These are phyloP conservation scores for Mycena capillaripes DNA, from an alignment of 768 basidiomycete species.

Conservation along the genomic window DNA sequence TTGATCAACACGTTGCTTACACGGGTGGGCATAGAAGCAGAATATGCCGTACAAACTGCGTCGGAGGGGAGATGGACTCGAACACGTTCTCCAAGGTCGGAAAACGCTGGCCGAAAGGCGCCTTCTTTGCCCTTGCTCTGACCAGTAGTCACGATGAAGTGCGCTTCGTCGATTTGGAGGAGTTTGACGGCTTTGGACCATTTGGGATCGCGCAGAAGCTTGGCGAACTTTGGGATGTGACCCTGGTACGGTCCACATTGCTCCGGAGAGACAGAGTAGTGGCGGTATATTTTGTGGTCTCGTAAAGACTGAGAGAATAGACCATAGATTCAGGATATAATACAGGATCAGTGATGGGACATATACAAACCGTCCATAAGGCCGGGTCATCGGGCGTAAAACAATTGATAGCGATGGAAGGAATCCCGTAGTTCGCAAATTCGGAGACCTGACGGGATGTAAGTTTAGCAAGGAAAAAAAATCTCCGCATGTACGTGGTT, in stretches of 20 bases:
- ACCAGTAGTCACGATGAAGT: constrained; percentile 37
- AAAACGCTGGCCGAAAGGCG: neutral
- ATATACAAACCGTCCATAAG: constrained; percentile 36
- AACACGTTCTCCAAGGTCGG: neutral
- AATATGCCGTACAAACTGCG: constrained; percentile 2
- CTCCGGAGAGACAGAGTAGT: constrained; percentile 33
- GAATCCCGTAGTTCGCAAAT: constrained; percentile 37
- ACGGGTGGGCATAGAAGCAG: neutral
- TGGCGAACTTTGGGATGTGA: constrained; percentile 27
- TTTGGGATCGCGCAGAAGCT: constrained; percentile 2
- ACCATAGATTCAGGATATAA: neutral
- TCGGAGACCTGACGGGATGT: constrained; percentile 24
- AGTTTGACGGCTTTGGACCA: constrained; percentile 19
- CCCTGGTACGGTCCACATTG: constrained; percentile 34
- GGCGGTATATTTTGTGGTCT: neutral
- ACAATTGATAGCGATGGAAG: constrained; percentile 41
- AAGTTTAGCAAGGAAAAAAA: too few relatives aligned
- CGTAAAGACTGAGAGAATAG: too few relatives aligned
- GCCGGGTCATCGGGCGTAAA: constrained; percentile 35
- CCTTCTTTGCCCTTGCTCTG: neutral
- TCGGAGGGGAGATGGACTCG: constrained; percentile 1
- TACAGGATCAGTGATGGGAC: neutral
- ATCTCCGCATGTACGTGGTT: neutral
- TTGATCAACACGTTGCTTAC: neutral
- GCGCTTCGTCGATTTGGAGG: constrained; percentile 37